These are phyloP conservation scores for Cladosporium phlei DNA, from an alignment of 2,329 filamentous ascomycete genomes.

Conservation along the genomic window DNA sequence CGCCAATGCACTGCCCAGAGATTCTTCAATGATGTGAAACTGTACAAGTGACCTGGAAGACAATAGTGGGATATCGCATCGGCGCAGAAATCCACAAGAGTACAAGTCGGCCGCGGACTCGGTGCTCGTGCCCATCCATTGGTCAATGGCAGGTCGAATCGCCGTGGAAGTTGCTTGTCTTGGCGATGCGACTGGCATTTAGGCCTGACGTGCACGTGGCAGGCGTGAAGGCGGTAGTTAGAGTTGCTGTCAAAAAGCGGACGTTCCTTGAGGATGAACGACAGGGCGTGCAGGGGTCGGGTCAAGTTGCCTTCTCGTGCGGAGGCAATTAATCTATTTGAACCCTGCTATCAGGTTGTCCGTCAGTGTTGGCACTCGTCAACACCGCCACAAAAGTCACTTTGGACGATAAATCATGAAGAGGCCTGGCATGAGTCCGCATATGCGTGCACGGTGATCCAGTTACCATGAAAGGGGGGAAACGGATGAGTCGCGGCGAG, in stretches of 20 bases:
- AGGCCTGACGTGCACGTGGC: conserved; percentile 3
- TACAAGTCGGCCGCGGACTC: no score
- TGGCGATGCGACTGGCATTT: conserved; percentile 2
- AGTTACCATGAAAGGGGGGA: no score
- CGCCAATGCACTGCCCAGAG: no score
- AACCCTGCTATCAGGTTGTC: conserved; percentile 3
- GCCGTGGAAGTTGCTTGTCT: no score
- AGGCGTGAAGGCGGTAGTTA: not conserved
- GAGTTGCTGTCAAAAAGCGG: conserved; percentile 4
- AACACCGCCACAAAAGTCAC: conserved; percentile 5
- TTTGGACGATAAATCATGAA: not conserved
- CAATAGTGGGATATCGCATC: no score
- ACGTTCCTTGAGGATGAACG: not conserved
- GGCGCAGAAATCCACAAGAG: no score
- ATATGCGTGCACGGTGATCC: no score
- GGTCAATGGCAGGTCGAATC: no score
- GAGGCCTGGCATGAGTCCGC: not conserved
- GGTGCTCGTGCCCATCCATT: no score
- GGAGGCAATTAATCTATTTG: conserved; percentile 1
- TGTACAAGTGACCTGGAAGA: no score
- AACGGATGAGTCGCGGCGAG: no score
- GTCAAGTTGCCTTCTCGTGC: conserved; percentile 1
- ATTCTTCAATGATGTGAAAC: no score
- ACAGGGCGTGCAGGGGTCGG: not conserved
- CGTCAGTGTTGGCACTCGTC: not conserved